phyloP scores from a whole-genome alignment of 108 stramenopile genomes.

The Fragilaria crotonensis region DNA sequence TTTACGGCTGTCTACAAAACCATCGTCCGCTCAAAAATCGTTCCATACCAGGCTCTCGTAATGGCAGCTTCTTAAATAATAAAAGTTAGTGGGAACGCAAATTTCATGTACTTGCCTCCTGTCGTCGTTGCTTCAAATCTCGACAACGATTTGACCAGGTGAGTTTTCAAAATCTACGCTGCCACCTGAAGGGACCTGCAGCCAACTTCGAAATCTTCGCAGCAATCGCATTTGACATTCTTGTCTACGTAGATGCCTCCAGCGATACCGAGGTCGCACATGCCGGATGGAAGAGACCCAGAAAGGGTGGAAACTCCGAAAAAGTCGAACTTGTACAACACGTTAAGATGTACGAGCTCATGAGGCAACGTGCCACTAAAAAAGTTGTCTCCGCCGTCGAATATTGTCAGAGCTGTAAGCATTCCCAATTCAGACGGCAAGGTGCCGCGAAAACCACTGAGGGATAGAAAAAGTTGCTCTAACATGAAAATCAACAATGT shows the following conservation, averaged over 20 bases:
- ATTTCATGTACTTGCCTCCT: too few relatives aligned
- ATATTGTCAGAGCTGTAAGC: slow-evolving; percentile 1
- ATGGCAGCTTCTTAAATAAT: too few relatives aligned
- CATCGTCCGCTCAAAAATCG: too few relatives aligned
- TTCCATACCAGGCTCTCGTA: too few relatives aligned
- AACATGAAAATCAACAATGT: too few relatives aligned
- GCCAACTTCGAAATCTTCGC: too few relatives aligned
- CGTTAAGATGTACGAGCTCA: slow-evolving; percentile 28
- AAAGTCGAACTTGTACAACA: slow-evolving; percentile 17
- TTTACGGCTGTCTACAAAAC: too few relatives aligned
- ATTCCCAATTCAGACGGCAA: slow-evolving; percentile 5
- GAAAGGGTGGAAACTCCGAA: slow-evolving; percentile 1
- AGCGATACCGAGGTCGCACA: background rate
- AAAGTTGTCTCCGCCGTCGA: slow-evolving; percentile 10
- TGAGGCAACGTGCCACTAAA: slow-evolving; percentile 35
- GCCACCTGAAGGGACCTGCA: too few relatives aligned
- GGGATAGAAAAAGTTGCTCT: background rate
- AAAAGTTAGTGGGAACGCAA: too few relatives aligned
- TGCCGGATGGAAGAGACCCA: slow-evolving; percentile 27
- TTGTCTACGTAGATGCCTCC: background rate
- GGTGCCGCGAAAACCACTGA: background rate
- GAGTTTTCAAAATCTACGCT: too few relatives aligned
- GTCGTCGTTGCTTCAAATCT: too few relatives aligned
- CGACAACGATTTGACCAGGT: too few relatives aligned
- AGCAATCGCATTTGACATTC: background rate